Base-by-base conservation (phyloP, 305 asterid species). In the Solanum hybrid region DNA sequence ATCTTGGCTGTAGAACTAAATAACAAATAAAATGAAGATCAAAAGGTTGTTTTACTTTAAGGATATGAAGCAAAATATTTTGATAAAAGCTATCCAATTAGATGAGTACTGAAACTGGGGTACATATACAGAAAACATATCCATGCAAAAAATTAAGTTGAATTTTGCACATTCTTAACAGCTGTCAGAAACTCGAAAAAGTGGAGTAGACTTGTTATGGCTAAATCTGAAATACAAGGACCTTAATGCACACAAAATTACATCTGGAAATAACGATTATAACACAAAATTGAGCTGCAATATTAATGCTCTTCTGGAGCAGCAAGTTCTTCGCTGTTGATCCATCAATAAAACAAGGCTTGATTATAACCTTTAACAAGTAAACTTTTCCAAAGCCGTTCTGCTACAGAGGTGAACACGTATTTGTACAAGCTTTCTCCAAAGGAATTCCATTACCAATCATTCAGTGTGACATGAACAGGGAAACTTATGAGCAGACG, bases 1-100 rank as follows among this genome's bases (percentile, higher is more conserved):
- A 96, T 96, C 91, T 91, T 96, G 91, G 99, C 96, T 36, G 98
- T 88, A 83, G 99, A 97, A 91, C 99, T 97, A 95, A 90, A 94
- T 72, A 91, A 90, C 93, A 91, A 92, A 91, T 31, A 51, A 89
- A 89, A 91, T 78, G 88, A 88, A 79, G 89, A 90, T 89, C 79
- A 93, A 84, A 77, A 78, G 82, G 65, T 38, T 79, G 88, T 86
- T 89, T 90, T 79, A 91, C 87, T 81, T 86, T 61, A 89, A 89
- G 81, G 87, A 84, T 39, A 90, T 83, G 88, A 38, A 12, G 86
- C 89, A 87, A 39, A 79, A 89, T 89, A 45, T 89, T 87, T 72
- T 65, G 70, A 90, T 51, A 89, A 73, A 68, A 89, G 82, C 39
- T 36, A 89, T 72, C 17, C 34, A 34, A 79, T 10, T 37, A 57